phyloP scores from a whole-genome alignment of 805 yeast genomes.

The Vanderwaltozyma verrucispora region DNA sequence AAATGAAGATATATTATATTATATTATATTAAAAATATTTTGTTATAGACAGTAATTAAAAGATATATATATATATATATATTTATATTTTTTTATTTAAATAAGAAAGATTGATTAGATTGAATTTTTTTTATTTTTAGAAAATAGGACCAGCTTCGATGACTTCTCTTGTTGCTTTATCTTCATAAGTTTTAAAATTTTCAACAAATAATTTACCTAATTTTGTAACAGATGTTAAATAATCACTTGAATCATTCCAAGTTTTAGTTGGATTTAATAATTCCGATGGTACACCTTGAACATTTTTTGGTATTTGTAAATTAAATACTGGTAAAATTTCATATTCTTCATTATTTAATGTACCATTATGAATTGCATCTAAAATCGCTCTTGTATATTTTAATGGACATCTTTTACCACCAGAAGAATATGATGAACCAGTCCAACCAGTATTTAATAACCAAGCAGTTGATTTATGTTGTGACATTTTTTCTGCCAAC shows the following conservation, averaged over 20 bases:
- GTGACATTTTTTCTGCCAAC: constrained; percentile 82
- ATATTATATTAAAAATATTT: no score
- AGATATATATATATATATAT: background rate
- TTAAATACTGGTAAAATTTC: constrained; percentile 83
- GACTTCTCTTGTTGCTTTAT: constrained; percentile 77
- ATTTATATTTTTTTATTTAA: background rate
- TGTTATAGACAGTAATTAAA: background rate
- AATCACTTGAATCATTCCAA: constrained; percentile 46
- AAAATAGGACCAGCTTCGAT: constrained; percentile 81
- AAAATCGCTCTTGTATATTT: constrained; percentile 95
- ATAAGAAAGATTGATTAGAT: background rate
- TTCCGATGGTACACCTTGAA: constrained; percentile 67
- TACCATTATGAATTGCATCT: constrained; percentile 90
- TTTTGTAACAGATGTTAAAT: constrained; percentile 43
- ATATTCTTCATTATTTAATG: constrained; percentile 65
- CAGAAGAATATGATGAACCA: constrained; percentile 83
- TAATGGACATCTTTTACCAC: constrained; percentile 96
- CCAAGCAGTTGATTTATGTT: constrained; percentile 91
- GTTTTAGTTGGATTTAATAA: constrained; percentile 77
- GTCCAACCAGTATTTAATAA: constrained; percentile 98
- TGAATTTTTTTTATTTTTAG: background rate
- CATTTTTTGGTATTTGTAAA: constrained; percentile 73
- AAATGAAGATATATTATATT: no score
- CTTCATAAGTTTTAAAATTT: constrained; percentile 77
- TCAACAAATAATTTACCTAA: constrained; percentile 73